Evolutionary conservation across 768 basidiomycete species (phyloP), one percentile per base, ranked within the genome.

Genomic region (Lactarius deliciosus): DNA sequence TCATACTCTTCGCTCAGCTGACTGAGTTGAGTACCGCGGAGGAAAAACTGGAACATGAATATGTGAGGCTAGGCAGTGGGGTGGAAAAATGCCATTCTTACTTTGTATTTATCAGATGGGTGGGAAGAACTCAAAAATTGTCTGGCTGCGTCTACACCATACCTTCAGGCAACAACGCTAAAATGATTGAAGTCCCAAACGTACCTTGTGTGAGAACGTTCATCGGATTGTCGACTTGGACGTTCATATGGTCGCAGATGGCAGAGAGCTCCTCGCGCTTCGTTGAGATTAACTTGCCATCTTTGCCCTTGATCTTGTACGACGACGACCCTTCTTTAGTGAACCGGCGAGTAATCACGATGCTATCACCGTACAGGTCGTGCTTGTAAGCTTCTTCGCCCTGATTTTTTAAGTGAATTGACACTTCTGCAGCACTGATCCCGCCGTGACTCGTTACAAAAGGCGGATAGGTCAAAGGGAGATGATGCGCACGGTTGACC

Each of bases 191-290:
- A 50, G 6, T 57, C 18, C 57, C 8, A 25, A 10, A 66, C 73
- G 30, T 68, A 83, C 90, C 92, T 82, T 94, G 93, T 0, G 92
- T 95, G 54, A 96, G 82, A 30, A 99, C 89, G 68, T 93, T 98
- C 86, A 98, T 87, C 1, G 96, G 96, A 73, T 96, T 96, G 74
- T 97, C 94, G 66, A 97, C 92, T 74, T 96, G 94, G 63, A 99
- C 92, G 72, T 94, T 94, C 90, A 97, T 96, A 70, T 94, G 90
- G 74, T 96, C 93, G 72, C 90, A 90, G 59, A 99, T 98, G 2
- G 88, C 85, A 20, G 90, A 83, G 13, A 99, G 77, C 73, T 98
- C 95, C 11, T 93, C 88, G 70, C 87, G 86, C 79, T 92, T 94
- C 16, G 80, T 87, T 40, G 88, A 89, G 65, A 97, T 77, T 11